Evolutionary conservation across 2,329 filamentous ascomycete species (phyloP).

Genomic region (Alternaria conjuncta): DNA sequence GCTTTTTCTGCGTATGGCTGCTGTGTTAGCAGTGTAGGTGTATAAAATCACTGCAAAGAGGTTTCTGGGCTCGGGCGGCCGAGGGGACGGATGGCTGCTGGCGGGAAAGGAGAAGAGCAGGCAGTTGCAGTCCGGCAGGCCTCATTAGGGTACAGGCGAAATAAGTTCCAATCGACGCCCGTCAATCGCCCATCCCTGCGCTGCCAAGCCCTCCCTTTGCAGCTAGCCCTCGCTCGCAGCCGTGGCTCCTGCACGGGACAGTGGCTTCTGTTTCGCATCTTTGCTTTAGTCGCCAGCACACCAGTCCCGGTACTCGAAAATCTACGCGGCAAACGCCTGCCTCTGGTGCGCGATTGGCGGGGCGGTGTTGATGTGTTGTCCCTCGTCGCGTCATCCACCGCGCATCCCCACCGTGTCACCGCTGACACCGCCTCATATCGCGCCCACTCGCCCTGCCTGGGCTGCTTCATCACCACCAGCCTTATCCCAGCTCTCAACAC

Average conservation of each 20-base stretch:
- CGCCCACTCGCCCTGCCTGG: constrained; percentile 1
- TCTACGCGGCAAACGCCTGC: constrained; percentile 7
- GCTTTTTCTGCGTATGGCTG: constrained; percentile 14
- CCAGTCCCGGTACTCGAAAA: constrained; percentile 8
- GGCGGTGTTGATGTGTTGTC: constrained; percentile 29
- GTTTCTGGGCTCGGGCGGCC: neutral
- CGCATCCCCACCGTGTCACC: constrained; percentile 11
- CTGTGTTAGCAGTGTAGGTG: constrained; percentile 3
- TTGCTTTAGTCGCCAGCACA: constrained; percentile 18
- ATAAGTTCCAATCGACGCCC: constrained; percentile 21
- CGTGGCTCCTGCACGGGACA: neutral
- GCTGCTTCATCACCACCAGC: neutral
- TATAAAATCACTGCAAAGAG: neutral
- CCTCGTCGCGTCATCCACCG: constrained; percentile 33
- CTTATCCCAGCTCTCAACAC: constrained; percentile 1
- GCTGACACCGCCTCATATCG: constrained; percentile 1
- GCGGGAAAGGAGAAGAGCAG: constrained; percentile 26
- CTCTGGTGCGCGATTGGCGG: constrained; percentile 20
- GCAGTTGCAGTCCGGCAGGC: constrained; percentile 19
- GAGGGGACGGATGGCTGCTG: constrained; percentile 3
- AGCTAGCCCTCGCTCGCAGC: neutral
- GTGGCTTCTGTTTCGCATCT: constrained; percentile 19
- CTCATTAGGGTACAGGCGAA: constrained; percentile 26
- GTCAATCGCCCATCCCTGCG: constrained; percentile 10
- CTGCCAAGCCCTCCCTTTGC: constrained; percentile 9